Evolutionary conservation across 805 yeast genomes (phyloP), one percentile per base, ranked within the genome.

Genomic region (Ogataea glucozyma): DNA sequence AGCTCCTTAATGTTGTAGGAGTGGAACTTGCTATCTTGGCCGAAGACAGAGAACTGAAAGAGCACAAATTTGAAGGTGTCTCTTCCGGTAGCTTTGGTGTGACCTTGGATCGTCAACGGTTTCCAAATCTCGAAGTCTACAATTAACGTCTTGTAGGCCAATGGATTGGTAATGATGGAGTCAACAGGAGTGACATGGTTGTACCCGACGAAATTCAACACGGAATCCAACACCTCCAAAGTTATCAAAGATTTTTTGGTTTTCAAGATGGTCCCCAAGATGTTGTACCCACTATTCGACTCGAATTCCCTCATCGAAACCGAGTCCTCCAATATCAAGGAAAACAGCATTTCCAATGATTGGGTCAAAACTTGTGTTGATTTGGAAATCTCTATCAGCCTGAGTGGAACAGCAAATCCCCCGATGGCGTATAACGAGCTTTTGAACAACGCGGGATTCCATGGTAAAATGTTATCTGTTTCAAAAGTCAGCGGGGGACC

Each of bases 61-160:
- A 83, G 59, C 4, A 85, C 60, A 41, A 72, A 75, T 36, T 76
- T 66, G 40, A 81, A 65, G 0, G 81, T 69, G 29, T 76, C 80
- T 3, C 64, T 52, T 14, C 58, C 41, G 9, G 40, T 17, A 1
- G 43, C 62, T 1, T 58, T 56, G 1, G 50, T 48, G 11, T 40
- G 40, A 1, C 50, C 46, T n/a, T 51, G 48, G 4, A 46, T 51
- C 4, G 39, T 20, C 2, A 19, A 18, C 12, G 63, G 64, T 42
- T 69, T 69, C 78, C 87, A 83, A 16, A 78, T 65, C 41, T 79
- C 84, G 47, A 84, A 72, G 47, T 87, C 89, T 14, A 81, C 69
- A 27, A 85, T 69, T 32, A 88, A 58, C 1, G 70, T 62, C 26
- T 77, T 71, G 55, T 83, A 88, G 0, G 83, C 84, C 2, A 63